phyloP scores from a whole-genome alignment of 2,329 filamentous ascomycete species.

The Fusarium sp. region DNA sequence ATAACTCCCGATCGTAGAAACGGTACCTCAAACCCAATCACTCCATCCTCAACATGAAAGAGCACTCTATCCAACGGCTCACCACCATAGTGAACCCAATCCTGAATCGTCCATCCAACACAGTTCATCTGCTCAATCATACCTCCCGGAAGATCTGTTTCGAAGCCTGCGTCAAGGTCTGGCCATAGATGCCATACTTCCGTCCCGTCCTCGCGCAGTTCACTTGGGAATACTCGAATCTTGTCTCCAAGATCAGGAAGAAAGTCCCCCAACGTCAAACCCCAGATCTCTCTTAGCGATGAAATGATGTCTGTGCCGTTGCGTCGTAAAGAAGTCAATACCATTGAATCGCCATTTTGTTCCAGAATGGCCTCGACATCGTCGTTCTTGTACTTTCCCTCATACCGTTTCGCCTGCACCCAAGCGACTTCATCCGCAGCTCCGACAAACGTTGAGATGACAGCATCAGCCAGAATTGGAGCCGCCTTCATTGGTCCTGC shows the following conservation, averaged over 20 bases:
- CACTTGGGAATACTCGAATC: slow-evolving; percentile 46
- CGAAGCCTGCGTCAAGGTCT: slow-evolving; percentile 10
- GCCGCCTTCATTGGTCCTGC: slow-evolving; percentile 49
- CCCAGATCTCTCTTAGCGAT: slow-evolving; percentile 41
- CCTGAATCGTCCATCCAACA: slow-evolving; percentile 49
- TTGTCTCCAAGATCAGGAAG: slow-evolving; percentile 29
- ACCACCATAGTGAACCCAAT: slow-evolving; percentile 53
- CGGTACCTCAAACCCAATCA: slow-evolving; percentile 51
- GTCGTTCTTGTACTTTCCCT: slow-evolving; percentile 19
- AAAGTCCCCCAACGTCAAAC: slow-evolving; percentile 41
- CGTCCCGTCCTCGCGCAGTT: slow-evolving; percentile 16
- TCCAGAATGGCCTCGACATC: slow-evolving; percentile 26
- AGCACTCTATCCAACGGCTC: slow-evolving; percentile 51
- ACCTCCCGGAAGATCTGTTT: slow-evolving; percentile 48
- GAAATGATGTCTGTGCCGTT: slow-evolving; percentile 40
- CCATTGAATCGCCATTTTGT: slow-evolving; percentile 45
- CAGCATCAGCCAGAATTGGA: slow-evolving; percentile 44
- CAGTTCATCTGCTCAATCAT: slow-evolving; percentile 44
- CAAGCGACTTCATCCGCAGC: slow-evolving; percentile 48
- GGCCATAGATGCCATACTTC: slow-evolving; percentile 50
- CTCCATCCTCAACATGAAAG: slow-evolving; percentile 42
- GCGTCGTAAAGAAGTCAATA: slow-evolving; percentile 39
- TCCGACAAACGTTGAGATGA: slow-evolving; percentile 46
- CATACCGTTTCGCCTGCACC: slow-evolving; percentile 42
- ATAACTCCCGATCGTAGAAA: slow-evolving; percentile 49